Conservation (phyloP, 805 yeast species). For the Naumovozyma castellii region DNA sequence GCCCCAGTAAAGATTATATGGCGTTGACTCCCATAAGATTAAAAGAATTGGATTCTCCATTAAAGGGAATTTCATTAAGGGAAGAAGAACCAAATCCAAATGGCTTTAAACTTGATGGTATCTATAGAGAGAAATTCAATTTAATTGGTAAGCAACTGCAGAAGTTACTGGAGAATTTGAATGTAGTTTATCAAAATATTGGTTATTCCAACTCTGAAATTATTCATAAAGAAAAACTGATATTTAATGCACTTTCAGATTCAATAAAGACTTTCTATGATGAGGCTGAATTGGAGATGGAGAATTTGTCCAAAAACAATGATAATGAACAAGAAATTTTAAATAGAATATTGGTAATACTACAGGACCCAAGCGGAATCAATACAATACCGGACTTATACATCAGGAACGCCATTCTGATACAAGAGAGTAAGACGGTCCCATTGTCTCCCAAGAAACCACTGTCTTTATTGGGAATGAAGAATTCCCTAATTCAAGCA, state of each 20-base stretch:
- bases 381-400: conserved; percentile 35
- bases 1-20: conserved; percentile 16
- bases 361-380: conserved; percentile 32
- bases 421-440: conserved; percentile 15
- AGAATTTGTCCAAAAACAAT: conserved; percentile 25
- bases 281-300: conserved; percentile 32
- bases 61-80: background rate
- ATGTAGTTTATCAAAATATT: conserved; percentile 40
- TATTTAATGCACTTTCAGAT: conserved; percentile 41
- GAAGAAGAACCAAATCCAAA: background rate
- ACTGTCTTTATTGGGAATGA: conserved; percentile 28
- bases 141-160: conserved; percentile 26
- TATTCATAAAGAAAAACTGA: conserved; percentile 38
- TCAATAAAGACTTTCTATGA: conserved; percentile 37
- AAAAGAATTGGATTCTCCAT: conserved; percentile 15
- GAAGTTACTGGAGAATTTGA: conserved; percentile 33
- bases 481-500: conserved; percentile 27
- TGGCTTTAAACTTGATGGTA: background rate
- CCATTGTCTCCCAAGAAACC: conserved; percentile 29
- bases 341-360: conserved; percentile 25
- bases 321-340: conserved; percentile 20
- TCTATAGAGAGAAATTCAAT: conserved; percentile 26
- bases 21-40: conserved; percentile 25
- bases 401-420: conserved; percentile 30
- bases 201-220: conserved; percentile 48